These are phyloP conservation scores for Aspergillus kassunensis DNA, from an alignment of 495 filamentous ascomycete species.

Conservation along the genomic window DNA sequence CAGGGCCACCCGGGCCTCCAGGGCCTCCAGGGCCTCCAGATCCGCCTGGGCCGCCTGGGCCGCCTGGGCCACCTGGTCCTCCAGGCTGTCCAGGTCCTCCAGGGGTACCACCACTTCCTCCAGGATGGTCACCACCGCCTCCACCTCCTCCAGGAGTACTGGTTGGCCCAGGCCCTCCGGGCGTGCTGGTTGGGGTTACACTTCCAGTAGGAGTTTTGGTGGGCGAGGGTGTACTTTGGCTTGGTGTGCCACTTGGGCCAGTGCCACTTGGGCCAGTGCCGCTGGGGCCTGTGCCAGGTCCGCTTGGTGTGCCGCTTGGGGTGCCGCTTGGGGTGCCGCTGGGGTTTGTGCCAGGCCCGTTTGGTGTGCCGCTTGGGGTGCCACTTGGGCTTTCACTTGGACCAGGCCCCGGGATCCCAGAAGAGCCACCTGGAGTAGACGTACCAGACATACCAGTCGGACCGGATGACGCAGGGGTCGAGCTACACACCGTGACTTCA, in stretches of 20 bases:
- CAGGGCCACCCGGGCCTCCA: constrained; percentile 1
- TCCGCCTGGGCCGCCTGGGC: neutral
- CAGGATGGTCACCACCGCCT: too few relatives aligned
- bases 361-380: neutral
- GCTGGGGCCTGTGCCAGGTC: too few relatives aligned
- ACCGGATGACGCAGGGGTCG: constrained; percentile 2
- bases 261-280: too few relatives aligned
- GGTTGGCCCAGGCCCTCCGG: constrained; percentile 2
- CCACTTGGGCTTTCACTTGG: too few relatives aligned
- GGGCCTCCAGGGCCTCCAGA: constrained; percentile 3
- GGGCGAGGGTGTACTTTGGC: too few relatives aligned
- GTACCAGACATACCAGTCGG: constrained; percentile 1
- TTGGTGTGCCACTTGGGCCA: too few relatives aligned
- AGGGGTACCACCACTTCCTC: neutral
- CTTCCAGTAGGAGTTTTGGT: neutral
- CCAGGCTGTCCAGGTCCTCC: neutral
- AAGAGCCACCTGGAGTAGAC: too few relatives aligned
- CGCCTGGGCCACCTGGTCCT: neutral
- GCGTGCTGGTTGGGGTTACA: neutral
- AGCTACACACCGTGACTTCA: constrained; percentile 1
- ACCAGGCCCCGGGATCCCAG: too few relatives aligned
- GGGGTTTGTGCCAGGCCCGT: neutral
- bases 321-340: too few relatives aligned
- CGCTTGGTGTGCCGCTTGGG: too few relatives aligned
- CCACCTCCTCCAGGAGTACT: too few relatives aligned